Conservation (phyloP, 805 yeast genomes). For the Starmerella davenportii region DNA sequence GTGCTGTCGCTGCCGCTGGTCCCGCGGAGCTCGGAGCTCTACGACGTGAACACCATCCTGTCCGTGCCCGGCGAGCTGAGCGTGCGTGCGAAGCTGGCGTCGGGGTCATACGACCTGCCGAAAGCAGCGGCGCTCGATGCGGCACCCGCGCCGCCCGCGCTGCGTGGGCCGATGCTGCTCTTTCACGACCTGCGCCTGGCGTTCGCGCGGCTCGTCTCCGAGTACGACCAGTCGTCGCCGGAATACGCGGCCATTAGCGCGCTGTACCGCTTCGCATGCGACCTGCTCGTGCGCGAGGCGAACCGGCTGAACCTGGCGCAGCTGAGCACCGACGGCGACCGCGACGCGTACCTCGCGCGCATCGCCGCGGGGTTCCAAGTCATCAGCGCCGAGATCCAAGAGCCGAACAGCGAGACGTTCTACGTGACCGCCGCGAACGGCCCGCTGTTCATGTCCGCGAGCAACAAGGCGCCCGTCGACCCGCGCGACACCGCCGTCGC, state of each 20-base stretch:
- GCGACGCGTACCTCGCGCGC: slow-evolving; percentile 14
- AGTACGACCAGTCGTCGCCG: slow-evolving; percentile 17
- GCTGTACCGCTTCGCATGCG: slow-evolving; percentile 20
- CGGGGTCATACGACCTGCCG: slow-evolving; percentile 5
- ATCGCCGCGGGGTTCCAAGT: slow-evolving; percentile 17
- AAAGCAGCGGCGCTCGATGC: background rate
- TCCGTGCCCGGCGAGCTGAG: slow-evolving; percentile 8
- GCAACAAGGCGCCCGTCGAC: slow-evolving; percentile 55
- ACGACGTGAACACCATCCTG: slow-evolving; percentile 11
- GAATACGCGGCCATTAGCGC: slow-evolving; percentile 16
- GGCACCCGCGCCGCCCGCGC: background rate
- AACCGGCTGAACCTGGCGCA: slow-evolving; percentile 17
- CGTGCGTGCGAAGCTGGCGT: slow-evolving; percentile 10
- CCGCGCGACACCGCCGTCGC: slow-evolving; percentile 52
- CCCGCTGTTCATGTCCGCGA: slow-evolving; percentile 64
- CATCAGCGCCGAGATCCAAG: slow-evolving; percentile 42
- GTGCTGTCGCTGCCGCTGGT: slow-evolving; percentile 9
- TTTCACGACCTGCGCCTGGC: slow-evolving; percentile 21
- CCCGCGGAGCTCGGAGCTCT: slow-evolving; percentile 7
- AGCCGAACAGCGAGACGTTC: slow-evolving; percentile 77
- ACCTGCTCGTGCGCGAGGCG: slow-evolving; percentile 22
- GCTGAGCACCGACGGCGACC: slow-evolving; percentile 5
- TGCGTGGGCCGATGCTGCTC: slow-evolving; percentile 4
- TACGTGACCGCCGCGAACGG: slow-evolving; percentile 42
- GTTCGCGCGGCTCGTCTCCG: slow-evolving; percentile 15